A percentile compares a stretch with the other conserved stretches of the same genome.
Conservation (phyloP, 2,329 filamentous ascomycete genomes). For the Apiospora kogelbergensis region DNA sequence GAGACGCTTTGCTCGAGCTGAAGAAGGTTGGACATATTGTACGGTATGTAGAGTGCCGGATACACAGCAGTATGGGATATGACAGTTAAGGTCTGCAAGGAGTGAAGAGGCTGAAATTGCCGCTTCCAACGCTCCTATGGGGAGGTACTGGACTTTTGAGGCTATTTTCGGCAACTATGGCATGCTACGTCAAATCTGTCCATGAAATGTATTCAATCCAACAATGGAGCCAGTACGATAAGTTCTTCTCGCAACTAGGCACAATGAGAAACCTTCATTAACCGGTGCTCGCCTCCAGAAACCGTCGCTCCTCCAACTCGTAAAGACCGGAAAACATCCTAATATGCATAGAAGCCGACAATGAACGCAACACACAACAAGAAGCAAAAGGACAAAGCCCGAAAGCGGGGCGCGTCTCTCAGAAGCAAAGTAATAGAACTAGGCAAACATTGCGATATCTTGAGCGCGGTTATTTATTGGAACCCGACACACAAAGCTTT, state of each 20-base stretch:
- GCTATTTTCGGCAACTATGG: not conserved
- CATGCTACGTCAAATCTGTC: not conserved
- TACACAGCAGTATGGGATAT: no score
- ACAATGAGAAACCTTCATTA: not conserved
- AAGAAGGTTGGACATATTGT: no score
- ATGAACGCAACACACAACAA: not conserved
- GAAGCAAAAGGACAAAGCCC: constrained; percentile 1
- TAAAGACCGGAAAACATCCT: not conserved
- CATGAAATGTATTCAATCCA: not conserved
- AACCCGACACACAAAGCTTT: not conserved
- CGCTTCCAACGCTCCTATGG: not conserved
- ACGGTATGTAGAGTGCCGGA: no score
- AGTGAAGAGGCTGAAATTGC: no score
- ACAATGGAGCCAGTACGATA: not conserved
- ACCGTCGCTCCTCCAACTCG: not conserved
- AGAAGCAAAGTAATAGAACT: constrained; percentile 1
- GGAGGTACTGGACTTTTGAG: not conserved
- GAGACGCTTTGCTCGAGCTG: no score
- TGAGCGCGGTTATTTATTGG: constrained; percentile 1
- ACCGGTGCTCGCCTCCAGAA: not conserved
- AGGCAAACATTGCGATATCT: not conserved
- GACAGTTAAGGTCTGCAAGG: no score
- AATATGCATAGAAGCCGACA: not conserved
- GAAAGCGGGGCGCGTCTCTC: not conserved
- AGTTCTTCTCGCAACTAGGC: not conserved